Percentiles rank a stretch among this genome's conserved stretches.
Evolutionary conservation across 805 yeast genomes (phyloP).

Genomic region (Candida nonsorbophila): DNA sequence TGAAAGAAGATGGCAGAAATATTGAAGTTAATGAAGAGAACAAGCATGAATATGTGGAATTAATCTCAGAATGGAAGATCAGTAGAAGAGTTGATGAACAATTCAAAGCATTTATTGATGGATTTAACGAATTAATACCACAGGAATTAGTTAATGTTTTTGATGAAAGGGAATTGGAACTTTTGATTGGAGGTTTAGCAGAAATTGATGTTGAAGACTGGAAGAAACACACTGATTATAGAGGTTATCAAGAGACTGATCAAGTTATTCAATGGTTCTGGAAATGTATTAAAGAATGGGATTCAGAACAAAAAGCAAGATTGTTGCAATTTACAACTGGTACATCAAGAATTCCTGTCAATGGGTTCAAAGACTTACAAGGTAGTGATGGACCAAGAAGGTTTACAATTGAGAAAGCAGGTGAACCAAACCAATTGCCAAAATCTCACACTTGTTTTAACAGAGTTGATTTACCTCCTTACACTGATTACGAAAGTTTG

Average conservation of each 20-base stretch:
- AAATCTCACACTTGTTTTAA: slow-evolving; percentile 98
- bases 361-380: slow-evolving; percentile 97
- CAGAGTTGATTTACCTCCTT: slow-evolving; percentile 96
- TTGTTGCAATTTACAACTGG: slow-evolving; percentile 96
- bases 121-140: slow-evolving; percentile 95
- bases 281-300: slow-evolving; percentile 92
- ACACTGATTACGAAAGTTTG: slow-evolving; percentile 74
- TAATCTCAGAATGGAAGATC: slow-evolving; percentile 94
- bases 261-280: slow-evolving; percentile 99
- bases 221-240: slow-evolving; percentile 97
- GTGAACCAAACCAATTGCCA: slow-evolving; percentile 88
- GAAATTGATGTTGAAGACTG: slow-evolving; percentile 98
- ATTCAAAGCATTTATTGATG: slow-evolving; percentile 93
- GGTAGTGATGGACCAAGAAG: slow-evolving; percentile 99
- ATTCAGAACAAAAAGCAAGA: slow-evolving; percentile 93
- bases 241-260: slow-evolving; percentile 95
- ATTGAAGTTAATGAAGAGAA: slow-evolving; percentile 92
- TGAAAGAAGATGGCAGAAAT: slow-evolving; percentile 83
- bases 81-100: slow-evolving; percentile 91
- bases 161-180: slow-evolving; percentile 95
- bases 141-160: slow-evolving; percentile 94
- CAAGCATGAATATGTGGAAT: slow-evolving; percentile 91
- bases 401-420: slow-evolving; percentile 97
- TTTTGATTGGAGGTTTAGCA: slow-evolving; percentile 95
- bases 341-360: slow-evolving; percentile 97